A percentile compares a stretch with the other conserved stretches of the same genome.
Evolutionary conservation across 805 yeast genomes (phyloP).

Genomic region (Ascoidea asiatica): DNA sequence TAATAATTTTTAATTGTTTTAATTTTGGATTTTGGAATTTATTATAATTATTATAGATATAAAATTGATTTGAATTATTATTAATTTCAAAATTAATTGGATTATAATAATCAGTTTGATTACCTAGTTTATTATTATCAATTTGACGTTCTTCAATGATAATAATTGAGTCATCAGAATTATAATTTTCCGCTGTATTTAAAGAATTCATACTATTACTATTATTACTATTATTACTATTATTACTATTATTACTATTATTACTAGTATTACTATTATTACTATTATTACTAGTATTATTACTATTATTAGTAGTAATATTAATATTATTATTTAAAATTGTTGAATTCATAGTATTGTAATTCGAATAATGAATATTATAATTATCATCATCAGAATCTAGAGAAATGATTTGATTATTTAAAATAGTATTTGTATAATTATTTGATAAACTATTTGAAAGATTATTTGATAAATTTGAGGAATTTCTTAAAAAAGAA

Average conservation of each 20-base stretch:
- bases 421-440: too few species aligned
- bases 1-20: too few species aligned
- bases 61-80: too few species aligned
- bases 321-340: not conserved
- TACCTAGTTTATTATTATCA: too few species aligned
- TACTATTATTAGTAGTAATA: not conserved
- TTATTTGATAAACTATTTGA: too few species aligned
- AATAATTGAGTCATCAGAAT: not conserved
- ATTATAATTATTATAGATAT: too few species aligned
- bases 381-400: constrained; percentile 6
- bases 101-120: too few species aligned
- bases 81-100: too few species aligned
- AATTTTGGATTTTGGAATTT: too few species aligned
- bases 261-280: constrained; percentile 1
- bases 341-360: too few species aligned
- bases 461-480: constrained; percentile 14
- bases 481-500: constrained; percentile 3
- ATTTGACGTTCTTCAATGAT: not conserved
- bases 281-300: not conserved
- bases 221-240: too few species aligned
- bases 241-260: not conserved
- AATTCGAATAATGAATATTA: not conserved
- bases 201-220: not conserved
- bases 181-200: not conserved
- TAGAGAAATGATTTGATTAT: constrained; percentile 6